Conservation (phyloP, 805 yeast genomes). For the Starmerella bombi region DNA sequence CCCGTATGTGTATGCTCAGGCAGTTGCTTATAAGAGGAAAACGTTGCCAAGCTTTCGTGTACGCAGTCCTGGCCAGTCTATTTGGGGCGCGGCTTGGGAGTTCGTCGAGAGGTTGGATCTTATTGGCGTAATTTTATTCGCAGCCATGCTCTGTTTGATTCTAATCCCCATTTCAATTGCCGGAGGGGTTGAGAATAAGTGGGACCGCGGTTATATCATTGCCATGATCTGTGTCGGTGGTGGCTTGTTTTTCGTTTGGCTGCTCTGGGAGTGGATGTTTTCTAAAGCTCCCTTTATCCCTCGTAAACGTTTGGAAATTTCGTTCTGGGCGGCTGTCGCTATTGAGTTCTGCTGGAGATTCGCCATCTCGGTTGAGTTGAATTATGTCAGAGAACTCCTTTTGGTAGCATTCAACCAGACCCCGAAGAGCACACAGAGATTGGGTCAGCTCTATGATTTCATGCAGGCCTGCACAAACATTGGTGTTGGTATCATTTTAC, state of each 20-base stretch:
- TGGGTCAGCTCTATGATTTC: constrained; percentile 48
- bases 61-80: constrained; percentile 25
- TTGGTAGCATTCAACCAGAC: constrained; percentile 51
- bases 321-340: constrained; percentile 54
- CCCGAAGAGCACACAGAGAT: constrained; percentile 50
- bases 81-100: constrained; percentile 15
- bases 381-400: constrained; percentile 54
- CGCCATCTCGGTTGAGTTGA: constrained; percentile 54
- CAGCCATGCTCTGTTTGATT: constrained; percentile 46
- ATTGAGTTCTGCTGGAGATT: constrained; percentile 48
- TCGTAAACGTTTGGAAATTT: constrained; percentile 42
- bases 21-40: constrained; percentile 37
- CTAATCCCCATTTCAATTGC: constrained; percentile 65
- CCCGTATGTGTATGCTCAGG: constrained; percentile 46
- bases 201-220: constrained; percentile 50
- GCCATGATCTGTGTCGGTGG: constrained; percentile 61
- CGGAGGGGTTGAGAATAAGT: constrained; percentile 43
- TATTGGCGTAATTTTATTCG: constrained; percentile 45
- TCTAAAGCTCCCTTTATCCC: constrained; percentile 39
- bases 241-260: constrained; percentile 42
- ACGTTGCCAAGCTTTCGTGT: constrained; percentile 8
- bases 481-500: constrained; percentile 42
- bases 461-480: constrained; percentile 51
- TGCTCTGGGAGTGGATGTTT: constrained; percentile 40
- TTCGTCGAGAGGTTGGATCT: constrained; percentile 51